Evolutionary conservation across 2,329 filamentous ascomycete species (phyloP).

Genomic region (Thermochaetoides dissita): DNA sequence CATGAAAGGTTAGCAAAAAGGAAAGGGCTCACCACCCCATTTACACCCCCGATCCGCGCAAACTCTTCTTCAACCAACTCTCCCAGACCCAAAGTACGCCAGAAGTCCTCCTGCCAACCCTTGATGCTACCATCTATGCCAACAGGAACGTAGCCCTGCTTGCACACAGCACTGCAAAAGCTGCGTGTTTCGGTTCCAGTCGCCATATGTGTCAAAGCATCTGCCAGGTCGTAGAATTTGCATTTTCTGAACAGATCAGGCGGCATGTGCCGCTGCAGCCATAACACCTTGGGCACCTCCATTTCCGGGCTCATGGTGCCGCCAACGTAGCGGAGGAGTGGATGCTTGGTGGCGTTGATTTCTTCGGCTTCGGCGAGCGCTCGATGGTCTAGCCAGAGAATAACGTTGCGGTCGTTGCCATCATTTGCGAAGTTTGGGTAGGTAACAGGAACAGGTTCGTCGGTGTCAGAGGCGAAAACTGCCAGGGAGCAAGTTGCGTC

Average conservation of each 20-base stretch:
- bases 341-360: slow-evolving; percentile 87
- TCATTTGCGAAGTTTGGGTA: slow-evolving; percentile 71
- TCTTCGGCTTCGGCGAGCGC: slow-evolving; percentile 80
- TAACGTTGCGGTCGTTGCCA: slow-evolving; percentile 80
- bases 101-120: slow-evolving; percentile 95
- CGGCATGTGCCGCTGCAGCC: slow-evolving; percentile 98
- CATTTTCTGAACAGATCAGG: slow-evolving; percentile 76
- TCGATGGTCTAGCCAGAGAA: slow-evolving; percentile 93
- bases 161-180: slow-evolving; percentile 93
- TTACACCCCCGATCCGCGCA: slow-evolving; percentile 82
- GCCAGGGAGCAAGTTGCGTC: slow-evolving; percentile 96
- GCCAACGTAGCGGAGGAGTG: slow-evolving; percentile 87
- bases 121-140: slow-evolving; percentile 94
- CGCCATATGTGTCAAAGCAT: slow-evolving; percentile 86
- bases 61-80: slow-evolving; percentile 79
- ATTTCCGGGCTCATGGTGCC: slow-evolving; percentile 99
- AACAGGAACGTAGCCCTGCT: slow-evolving; percentile 93
- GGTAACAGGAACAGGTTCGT: slow-evolving; percentile 83
- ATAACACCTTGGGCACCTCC: slow-evolving; percentile 96
- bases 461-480: slow-evolving; percentile 77
- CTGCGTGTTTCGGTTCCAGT: slow-evolving; percentile 84
- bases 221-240: slow-evolving; percentile 92
- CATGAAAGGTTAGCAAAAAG: slow-evolving; percentile 16
- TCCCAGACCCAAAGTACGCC: slow-evolving; percentile 69
- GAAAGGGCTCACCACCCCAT: slow-evolving; percentile 72